These are phyloP conservation scores for Edaphochlamys debaryana DNA, from an alignment of 139 green algal species.

Conservation along the genomic window DNA sequence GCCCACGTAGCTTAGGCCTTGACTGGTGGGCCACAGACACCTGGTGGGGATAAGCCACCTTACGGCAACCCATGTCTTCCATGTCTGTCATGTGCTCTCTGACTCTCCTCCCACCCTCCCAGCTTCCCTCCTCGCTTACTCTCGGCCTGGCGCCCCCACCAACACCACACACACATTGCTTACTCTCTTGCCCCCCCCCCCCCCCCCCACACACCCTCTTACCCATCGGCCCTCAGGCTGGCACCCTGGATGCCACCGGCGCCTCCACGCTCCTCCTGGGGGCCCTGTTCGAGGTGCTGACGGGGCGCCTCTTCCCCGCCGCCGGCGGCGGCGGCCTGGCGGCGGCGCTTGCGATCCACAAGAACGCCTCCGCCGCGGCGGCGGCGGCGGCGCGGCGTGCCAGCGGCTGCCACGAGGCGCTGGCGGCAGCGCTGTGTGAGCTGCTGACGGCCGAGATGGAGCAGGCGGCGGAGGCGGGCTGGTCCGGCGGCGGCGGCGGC, in stretches of 20 bases:
- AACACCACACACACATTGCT: too few species aligned
- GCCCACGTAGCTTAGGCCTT: too few species aligned
- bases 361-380: constrained; percentile 53
- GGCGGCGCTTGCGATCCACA: constrained; percentile 57
- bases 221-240: constrained; percentile 23
- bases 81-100: too few species aligned
- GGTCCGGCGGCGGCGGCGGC: background rate
- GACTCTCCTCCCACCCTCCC: too few species aligned
- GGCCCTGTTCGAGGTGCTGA: constrained; percentile 27
- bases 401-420: constrained; percentile 53
- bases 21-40: too few species aligned
- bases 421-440: constrained; percentile 47
- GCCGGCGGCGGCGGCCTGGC: constrained; percentile 33
- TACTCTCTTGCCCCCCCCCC: too few species aligned
- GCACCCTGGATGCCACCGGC: constrained; percentile 1
- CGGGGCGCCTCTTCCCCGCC: constrained; percentile 14
- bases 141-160: too few species aligned
- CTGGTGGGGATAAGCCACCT: too few species aligned
- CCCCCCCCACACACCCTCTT: too few species aligned
- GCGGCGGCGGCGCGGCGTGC: constrained; percentile 31
- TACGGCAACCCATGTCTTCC: too few species aligned
- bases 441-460: constrained; percentile 54
- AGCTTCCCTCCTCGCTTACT: too few species aligned
- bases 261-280: constrained; percentile 21
- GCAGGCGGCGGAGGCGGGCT: constrained; percentile 1